Base-by-base conservation (phyloP, 257 asterid species). In the Capsicum pubescens region DNA sequence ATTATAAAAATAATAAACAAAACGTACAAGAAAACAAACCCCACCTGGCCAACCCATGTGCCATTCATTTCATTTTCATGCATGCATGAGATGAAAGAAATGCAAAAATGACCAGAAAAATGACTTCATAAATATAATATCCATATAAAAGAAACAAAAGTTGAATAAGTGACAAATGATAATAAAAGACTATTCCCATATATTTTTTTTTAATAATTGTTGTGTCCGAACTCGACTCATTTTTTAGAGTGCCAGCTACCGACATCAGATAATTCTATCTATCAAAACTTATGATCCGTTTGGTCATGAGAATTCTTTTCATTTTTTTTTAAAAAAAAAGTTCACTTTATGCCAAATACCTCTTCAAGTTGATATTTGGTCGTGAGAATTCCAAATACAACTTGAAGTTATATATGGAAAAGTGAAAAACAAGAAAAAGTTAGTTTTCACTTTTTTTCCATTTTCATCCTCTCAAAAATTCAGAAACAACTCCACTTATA, bases 21-120 rank as follows among this genome's bases (percentile, higher is more conserved):
- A n/a, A 71, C 3, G 10, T 42, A 71, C 9, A 5, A 44, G 46
- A 44, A 10, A 16, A 70, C 17, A 70, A 70, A 70, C 56, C 56
- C 57, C 57, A 44, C 36, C 52, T 9, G 79, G 56, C 17, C 77
- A 67, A 69, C 77, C 77, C 77, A 70, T 44, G 79, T 44, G 79
- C 16, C 26, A 17, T 70, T 39, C 74, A 67, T 67, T 70, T 17
- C 35, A 44, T 44, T 67, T 70, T 17, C 35, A 44, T 44, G 9
- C 3, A 0, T 71, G 57, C 17, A n/a, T 17, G 79, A n/a, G n/a
- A n/a, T 17, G 79, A n/a, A 46, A 44, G n/a, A 46, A 71, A 71
- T 46, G 59, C n/a, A n/a, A 11, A 69, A n/a, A 11, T 61, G 36
- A n/a, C 67, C 14, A 8, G 67, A 61, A 12, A 15, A 61, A 21